Conservation (phyloP, 495 filamentous ascomycete species). For the Aspergillus steynii region DNA sequence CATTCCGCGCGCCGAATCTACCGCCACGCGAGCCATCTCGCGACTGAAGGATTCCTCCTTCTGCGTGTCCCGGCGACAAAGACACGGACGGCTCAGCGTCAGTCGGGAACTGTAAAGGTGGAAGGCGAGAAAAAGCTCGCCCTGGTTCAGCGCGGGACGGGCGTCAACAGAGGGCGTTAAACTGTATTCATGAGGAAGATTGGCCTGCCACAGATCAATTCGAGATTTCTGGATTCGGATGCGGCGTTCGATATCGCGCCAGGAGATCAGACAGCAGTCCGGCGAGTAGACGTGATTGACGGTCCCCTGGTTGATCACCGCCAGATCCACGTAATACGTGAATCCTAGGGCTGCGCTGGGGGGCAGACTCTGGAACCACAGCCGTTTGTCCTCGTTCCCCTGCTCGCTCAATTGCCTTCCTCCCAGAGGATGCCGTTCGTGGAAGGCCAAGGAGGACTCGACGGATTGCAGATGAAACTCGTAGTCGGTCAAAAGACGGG, state of each 20-base stretch:
- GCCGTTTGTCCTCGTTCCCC: not conserved
- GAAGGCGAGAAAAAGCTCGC: constrained; percentile 36
- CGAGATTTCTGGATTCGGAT: not conserved
- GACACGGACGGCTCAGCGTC: constrained; percentile 58
- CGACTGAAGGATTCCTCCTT: constrained; percentile 38
- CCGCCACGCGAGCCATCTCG: constrained; percentile 48
- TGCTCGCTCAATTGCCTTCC: not conserved
- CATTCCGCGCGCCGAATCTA: constrained; percentile 49
- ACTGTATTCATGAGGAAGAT: not conserved
- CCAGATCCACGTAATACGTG: not conserved
- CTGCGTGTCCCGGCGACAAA: constrained; percentile 33
- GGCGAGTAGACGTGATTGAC: not conserved
- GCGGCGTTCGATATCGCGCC: not conserved
- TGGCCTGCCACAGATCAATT: not conserved
- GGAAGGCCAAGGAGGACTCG: not conserved
- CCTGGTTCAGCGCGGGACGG: constrained; percentile 6
- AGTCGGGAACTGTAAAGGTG: constrained; percentile 57
- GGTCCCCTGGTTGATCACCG: not conserved
- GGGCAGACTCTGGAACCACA: not conserved
- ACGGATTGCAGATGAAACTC: not conserved
- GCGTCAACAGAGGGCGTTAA: constrained; percentile 33
- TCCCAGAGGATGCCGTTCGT: not conserved
- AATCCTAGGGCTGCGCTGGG: not conserved
- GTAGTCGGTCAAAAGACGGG: constrained; percentile 7
- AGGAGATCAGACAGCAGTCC: not conserved